These are phyloP conservation scores for Schizochytrium sp. DNA, from an alignment of 108 stramenopile genomes.

Conservation along the genomic window DNA sequence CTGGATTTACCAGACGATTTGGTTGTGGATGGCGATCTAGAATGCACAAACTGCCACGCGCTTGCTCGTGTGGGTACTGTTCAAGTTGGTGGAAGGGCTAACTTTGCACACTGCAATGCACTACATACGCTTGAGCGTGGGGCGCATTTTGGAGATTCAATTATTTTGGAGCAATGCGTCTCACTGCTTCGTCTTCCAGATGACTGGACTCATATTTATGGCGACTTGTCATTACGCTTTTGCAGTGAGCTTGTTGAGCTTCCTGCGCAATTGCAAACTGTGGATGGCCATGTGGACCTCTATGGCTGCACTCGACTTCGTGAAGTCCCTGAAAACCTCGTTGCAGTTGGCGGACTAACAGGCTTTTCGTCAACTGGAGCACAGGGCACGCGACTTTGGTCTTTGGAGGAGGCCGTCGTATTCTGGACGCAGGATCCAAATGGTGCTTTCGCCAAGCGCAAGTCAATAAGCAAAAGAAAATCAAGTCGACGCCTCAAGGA, in stretches of 20 bases:
- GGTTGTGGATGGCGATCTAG: neutral
- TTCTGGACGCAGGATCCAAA: neutral
- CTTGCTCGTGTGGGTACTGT: neutral
- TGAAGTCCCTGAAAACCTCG: neutral
- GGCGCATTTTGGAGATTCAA: neutral
- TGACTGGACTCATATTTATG: neutral
- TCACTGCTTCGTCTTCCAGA: neutral
- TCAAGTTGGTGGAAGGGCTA: neutral
- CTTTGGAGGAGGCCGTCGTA: neutral
- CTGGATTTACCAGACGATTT: neutral
- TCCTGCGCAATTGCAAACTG: neutral
- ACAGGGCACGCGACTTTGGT: neutral
- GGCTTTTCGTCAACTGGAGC: neutral
- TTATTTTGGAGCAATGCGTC: conserved; percentile 3
- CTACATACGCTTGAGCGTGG: neutral
- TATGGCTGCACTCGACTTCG: neutral
- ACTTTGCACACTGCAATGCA: conserved; percentile 14
- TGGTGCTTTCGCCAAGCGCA: too few relatives aligned
- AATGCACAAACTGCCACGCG: conserved; percentile 22
- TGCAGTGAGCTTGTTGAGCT: conserved; percentile 1
- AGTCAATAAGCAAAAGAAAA: too few relatives aligned
- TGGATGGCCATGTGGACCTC: neutral
- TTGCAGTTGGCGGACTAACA: neutral
- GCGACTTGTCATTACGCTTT: neutral
- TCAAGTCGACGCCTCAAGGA: too few relatives aligned